phyloP scores from a whole-genome alignment of 306 rosid species.

The Prunus fruticosa region DNA sequence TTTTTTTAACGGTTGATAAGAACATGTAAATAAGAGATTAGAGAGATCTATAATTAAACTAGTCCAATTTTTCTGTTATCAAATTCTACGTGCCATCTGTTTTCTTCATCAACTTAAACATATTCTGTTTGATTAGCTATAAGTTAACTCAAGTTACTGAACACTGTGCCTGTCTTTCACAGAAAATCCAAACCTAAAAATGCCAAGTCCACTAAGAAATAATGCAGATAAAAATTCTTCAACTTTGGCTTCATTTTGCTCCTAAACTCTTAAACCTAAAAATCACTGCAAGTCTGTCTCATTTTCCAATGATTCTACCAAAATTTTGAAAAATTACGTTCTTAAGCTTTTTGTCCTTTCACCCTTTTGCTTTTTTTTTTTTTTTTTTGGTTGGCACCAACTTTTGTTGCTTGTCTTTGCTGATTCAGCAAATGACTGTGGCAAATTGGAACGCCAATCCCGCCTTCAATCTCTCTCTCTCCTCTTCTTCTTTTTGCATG shows the following conservation, averaged over 20 bases:
- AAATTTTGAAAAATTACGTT: not conserved
- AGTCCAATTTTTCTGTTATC: too few species aligned
- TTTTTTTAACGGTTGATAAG: not conserved
- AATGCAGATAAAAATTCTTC: constrained; percentile 7
- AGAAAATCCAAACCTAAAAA: not conserved
- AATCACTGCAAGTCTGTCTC: constrained; percentile 8
- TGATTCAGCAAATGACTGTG: constrained; percentile 19
- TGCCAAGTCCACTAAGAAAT: not conserved
- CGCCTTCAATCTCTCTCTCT: constrained; percentile 54
- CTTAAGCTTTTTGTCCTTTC: not conserved
- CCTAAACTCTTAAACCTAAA: constrained; percentile 20
- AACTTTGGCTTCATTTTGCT: constrained; percentile 13
- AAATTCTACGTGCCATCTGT: too few species aligned
- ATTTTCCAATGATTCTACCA: constrained; percentile 31
- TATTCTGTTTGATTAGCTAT: too few species aligned
- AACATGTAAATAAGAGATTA: not conserved
- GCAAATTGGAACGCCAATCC: constrained; percentile 53
- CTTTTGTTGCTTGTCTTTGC: constrained; percentile 25
- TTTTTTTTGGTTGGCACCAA: constrained; percentile 1
- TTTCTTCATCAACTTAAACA: too few species aligned
- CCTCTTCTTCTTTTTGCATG: constrained; percentile 25
- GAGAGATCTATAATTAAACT: not conserved
- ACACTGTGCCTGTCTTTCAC: not conserved
- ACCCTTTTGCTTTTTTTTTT: not conserved
- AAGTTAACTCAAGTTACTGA: not conserved